These are phyloP conservation scores for Prunus kanzakura DNA, from an alignment of 306 rosid species.

Conservation along the genomic window DNA sequence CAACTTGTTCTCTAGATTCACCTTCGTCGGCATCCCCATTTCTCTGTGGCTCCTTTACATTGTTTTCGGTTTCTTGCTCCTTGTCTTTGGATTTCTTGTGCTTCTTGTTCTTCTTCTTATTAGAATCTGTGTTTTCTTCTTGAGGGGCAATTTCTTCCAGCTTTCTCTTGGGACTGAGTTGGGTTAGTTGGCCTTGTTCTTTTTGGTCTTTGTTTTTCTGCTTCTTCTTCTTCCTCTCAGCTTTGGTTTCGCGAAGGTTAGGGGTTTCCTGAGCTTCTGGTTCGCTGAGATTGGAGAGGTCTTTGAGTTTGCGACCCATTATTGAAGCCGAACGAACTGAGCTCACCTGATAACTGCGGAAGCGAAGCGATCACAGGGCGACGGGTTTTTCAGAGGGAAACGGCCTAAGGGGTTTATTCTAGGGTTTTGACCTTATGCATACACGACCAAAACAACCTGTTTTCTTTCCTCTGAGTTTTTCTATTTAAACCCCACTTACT, in stretches of 20 bases:
- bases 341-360: not conserved
- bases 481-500: too few relatives aligned
- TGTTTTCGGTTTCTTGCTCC: conserved; percentile 15
- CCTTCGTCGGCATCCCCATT: conserved; percentile 9
- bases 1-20: conserved; percentile 39
- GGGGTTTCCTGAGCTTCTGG: conserved; percentile 36
- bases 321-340: conserved; percentile 12
- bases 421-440: conserved; percentile 52
- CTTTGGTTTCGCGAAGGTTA: conserved; percentile 22
- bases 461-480: too few relatives aligned
- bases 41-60: conserved; percentile 17
- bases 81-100: conserved; percentile 28
- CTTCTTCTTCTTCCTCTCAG: conserved; percentile 60
- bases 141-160: conserved; percentile 25
- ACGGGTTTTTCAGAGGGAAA: not conserved
- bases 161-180: conserved; percentile 53
- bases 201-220: conserved; percentile 22
- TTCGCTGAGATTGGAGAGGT: conserved; percentile 25
- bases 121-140: conserved; percentile 15
- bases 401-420: conserved; percentile 21
- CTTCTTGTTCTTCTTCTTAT: conserved; percentile 46
- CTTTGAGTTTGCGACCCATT: conserved; percentile 70
- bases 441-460: too few relatives aligned
- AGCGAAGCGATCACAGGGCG: conserved; percentile 27
- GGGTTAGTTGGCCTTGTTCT: not conserved